Percentiles rank a stretch among this genome's conserved stretches.
Evolutionary conservation across 129 eudicot species (phyloP).

Genomic region (Centella asiatica): DNA sequence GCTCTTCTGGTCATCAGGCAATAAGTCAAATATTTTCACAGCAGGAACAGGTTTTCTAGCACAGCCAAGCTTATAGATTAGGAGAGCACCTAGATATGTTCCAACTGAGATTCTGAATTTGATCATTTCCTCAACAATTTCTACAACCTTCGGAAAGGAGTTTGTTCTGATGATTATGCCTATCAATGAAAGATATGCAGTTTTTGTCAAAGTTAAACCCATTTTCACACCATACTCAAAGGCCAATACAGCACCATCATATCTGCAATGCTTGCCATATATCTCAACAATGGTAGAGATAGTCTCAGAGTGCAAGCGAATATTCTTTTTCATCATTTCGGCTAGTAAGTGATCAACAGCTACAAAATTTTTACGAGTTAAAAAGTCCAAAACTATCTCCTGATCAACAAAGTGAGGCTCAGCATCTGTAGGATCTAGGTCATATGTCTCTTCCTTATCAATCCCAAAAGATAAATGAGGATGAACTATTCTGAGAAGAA

Average conservation of each 20-base stretch:
- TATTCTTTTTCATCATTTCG: conserved; percentile 38
- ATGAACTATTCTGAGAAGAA: conserved; percentile 62
- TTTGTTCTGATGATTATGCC: conserved; percentile 55
- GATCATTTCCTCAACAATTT: conserved; percentile 47
- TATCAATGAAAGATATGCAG: conserved; percentile 54
- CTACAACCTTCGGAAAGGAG: conserved; percentile 40
- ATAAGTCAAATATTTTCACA: conserved; percentile 43
- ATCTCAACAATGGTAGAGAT: conserved; percentile 50
- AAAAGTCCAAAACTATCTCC: conserved; percentile 33
- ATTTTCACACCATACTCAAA: conserved; percentile 46
- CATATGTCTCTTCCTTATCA: conserved; percentile 15
- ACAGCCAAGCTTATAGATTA: conserved; percentile 71
- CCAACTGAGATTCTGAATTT: conserved; percentile 46
- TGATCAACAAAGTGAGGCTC: conserved; percentile 33
- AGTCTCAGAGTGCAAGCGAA: conserved; percentile 30
- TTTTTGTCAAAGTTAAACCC: conserved; percentile 37
- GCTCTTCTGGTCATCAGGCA: conserved; percentile 52
- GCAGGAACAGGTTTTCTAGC: conserved; percentile 41
- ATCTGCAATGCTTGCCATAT: conserved; percentile 30
- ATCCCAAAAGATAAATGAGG: conserved; percentile 43
- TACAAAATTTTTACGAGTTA: conserved; percentile 43
- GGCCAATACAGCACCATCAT: conserved; percentile 50
- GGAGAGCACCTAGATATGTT: conserved; percentile 44
- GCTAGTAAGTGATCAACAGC: conserved; percentile 53
- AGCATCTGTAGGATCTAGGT: not conserved